These are phyloP conservation scores for Saccharomyces hybrid DNA, from an alignment of 1,139 yeast genomes.

Conservation along the genomic window DNA sequence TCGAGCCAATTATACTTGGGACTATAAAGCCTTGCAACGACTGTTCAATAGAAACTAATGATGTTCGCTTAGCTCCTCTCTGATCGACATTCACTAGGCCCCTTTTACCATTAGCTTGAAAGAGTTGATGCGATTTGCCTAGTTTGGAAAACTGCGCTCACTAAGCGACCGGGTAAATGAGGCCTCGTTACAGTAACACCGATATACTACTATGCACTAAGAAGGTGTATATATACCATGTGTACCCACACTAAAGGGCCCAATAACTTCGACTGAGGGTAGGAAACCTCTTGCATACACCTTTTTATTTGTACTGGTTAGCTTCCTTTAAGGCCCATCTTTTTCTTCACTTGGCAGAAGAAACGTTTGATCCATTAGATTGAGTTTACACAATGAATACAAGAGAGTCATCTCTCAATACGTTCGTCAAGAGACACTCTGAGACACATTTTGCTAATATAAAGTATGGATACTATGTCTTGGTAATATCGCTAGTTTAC, in stretches of 20 bases:
- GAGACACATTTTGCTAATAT: constrained; percentile 29
- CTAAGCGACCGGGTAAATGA: no score
- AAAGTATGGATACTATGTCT: constrained; percentile 24
- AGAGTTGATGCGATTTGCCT: no score
- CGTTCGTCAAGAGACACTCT: constrained; percentile 16
- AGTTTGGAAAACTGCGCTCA: no score
- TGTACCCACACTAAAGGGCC: not conserved
- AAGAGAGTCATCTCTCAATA: not conserved
- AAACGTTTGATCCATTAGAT: not conserved
- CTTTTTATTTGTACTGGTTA: not conserved
- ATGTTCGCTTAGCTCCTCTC: no score
- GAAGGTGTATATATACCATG: not conserved
- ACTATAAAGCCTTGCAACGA: no score
- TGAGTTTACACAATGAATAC: not conserved
- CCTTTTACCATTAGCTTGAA: no score
- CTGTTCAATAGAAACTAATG: no score
- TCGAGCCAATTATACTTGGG: not conserved
- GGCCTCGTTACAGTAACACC: not conserved
- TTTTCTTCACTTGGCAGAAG: not conserved
- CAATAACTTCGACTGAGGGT: not conserved
- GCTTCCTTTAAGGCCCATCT: no score
- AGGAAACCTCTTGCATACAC: no score
- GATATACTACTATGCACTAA: not conserved
- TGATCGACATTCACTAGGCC: no score
- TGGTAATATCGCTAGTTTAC: constrained; percentile 17